Evolutionary conservation across 1,284 basidiomycete species (phyloP), one percentile per base, ranked within the genome.

Genomic region (Boletus sp.): DNA sequence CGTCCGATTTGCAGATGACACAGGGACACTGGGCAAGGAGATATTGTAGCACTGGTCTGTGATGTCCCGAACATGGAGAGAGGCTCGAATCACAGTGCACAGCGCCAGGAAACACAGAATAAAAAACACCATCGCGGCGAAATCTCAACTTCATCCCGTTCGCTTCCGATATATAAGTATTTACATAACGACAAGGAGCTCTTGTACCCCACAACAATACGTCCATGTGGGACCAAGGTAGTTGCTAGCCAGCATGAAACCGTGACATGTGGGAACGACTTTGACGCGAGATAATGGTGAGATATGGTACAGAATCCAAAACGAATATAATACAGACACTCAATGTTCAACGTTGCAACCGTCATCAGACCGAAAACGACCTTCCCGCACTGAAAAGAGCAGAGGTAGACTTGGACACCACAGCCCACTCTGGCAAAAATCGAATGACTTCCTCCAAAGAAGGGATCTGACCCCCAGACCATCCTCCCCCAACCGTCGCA

Each of bases 401-500:
- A 63, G 83, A 80, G 6, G 74, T 71, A 60, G 70, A 62, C 72
- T 88, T 89, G n/a, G 81, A 79, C 39, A 82, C 80, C 35, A 78
- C 76, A 22, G 82, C 84, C 89, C 89, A 91, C 56, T 80, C 74
- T 8, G 89, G 89, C 60, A 90, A 69, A 69, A 86, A 89, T 35
- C 69, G 68, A n/a, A 86, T 69, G 39, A 84, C 79, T 68, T 91
- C 89, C 68, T 91, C 87, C 36, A 85, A 75, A 18, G 88, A 88
- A 1, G 89, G 89, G n/a, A 91, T 85, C 73, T 77, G 76, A 47
- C 75, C 77, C 33, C 72, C 73, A 7, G 63, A 60, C 27, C 66
- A 64, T 7, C 74, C 73, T 52, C 73, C 70, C 18, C 83, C 84
- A 11, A 81, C 73, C 58, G 78, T 79, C 52, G 74, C 84, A 66